Percentiles rank a stretch among this genome's conserved stretches.
Evolutionary conservation across 257 asterid species (phyloP).

Genomic region (Solanum gandarillasii): DNA sequence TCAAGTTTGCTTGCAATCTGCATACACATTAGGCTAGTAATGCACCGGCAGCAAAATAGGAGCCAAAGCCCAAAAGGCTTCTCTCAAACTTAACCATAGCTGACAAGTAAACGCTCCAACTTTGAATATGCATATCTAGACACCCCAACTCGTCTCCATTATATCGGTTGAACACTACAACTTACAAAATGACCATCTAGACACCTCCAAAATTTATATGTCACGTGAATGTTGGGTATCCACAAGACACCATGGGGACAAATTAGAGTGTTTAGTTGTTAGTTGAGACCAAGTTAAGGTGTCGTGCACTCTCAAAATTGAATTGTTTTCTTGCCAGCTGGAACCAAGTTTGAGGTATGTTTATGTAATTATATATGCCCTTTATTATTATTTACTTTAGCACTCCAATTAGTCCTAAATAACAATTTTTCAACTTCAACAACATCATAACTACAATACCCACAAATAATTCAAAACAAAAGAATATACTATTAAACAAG

Average conservation of each 20-base stretch:
- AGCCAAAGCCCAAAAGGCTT: not conserved
- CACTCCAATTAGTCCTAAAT: not conserved
- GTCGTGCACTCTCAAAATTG: no score
- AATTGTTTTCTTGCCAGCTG: no score
- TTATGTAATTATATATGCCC: not conserved
- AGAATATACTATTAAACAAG: not conserved
- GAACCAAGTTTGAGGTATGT: no score
- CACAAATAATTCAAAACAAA: not conserved
- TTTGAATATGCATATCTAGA: no score
- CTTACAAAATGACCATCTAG: not conserved
- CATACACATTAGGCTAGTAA: not conserved
- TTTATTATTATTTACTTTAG: not conserved
- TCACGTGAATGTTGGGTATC: not conserved
- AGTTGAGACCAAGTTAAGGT: not conserved
- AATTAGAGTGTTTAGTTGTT: not conserved
- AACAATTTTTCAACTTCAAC: not conserved
- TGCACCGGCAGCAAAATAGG: not conserved
- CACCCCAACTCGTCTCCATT: no score
- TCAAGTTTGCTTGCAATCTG: conserved; percentile 56
- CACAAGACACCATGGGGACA: not conserved
- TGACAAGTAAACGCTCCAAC: not conserved
- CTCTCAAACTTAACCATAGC: not conserved
- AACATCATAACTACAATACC: not conserved
- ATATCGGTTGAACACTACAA: not conserved
- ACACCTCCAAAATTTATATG: not conserved